These are phyloP conservation scores for Paraleonurus japonicus DNA, from an alignment of 257 asterid species.

Conservation along the genomic window DNA sequence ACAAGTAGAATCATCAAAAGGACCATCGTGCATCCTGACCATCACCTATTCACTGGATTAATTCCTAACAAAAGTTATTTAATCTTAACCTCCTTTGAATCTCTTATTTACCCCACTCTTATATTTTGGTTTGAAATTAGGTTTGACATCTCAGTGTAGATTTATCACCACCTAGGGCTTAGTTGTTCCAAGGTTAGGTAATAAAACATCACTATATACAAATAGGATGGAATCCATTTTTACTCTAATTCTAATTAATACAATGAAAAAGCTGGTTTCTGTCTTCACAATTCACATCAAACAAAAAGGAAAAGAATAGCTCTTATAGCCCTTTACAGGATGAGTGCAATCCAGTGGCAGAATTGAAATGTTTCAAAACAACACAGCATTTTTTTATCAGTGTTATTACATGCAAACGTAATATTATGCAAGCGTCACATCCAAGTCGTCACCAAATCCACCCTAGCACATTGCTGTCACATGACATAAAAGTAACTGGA, in stretches of 20 bases:
- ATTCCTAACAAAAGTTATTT: no score
- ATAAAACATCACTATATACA: background rate
- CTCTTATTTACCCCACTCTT: background rate
- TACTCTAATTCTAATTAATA: background rate
- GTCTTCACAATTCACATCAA: background rate
- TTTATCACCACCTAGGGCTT: background rate
- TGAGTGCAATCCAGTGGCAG: no score
- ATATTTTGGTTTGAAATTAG: background rate
- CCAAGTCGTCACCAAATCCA: background rate
- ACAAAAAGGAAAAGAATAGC: no score
- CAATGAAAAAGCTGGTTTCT: background rate
- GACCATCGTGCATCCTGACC: background rate
- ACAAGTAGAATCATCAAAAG: background rate
- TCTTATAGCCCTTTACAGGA: no score
- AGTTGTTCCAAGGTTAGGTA: background rate
- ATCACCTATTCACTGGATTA: no score
- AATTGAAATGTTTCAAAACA: no score
- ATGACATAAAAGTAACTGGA: background rate
- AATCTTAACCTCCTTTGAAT: background rate
- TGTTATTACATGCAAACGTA: no score
- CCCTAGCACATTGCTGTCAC: background rate
- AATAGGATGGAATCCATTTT: background rate
- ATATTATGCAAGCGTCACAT: no score
- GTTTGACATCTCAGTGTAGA: background rate
- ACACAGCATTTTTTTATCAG: no score